Percentiles rank a stretch among this genome's conserved stretches.
Conservation (phyloP, 257 asterid genomes). For the Leonotis leonurus region DNA sequence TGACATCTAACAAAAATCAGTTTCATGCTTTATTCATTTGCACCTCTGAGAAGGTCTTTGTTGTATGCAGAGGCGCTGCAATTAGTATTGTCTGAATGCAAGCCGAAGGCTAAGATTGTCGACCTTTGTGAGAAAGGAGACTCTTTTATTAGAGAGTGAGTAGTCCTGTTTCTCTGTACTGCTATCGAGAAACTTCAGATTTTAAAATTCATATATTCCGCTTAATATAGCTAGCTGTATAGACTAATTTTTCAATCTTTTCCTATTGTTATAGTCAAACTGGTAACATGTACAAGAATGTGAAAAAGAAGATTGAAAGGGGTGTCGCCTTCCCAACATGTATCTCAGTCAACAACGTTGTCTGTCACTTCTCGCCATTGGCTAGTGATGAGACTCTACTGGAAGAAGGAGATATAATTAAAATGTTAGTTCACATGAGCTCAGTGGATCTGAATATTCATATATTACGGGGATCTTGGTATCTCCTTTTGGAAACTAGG, state of each 20-base stretch:
- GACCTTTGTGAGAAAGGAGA: slow-evolving; percentile 80
- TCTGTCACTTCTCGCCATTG: slow-evolving; percentile 84
- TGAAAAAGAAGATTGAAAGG: slow-evolving; percentile 79
- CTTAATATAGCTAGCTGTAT: not conserved
- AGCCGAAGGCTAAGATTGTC: slow-evolving; percentile 58
- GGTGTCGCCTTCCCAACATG: slow-evolving; percentile 96
- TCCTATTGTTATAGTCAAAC: slow-evolving; percentile 41
- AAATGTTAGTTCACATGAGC: slow-evolving; percentile 45
- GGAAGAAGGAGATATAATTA: slow-evolving; percentile 61
- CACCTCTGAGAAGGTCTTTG: not conserved
- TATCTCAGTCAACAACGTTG: slow-evolving; percentile 60
- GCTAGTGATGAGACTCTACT: slow-evolving; percentile 58
- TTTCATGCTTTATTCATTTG: not conserved
- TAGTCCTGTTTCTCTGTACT: not conserved
- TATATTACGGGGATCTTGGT: not conserved
- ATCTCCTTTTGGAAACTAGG: not conserved
- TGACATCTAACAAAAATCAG: not conserved
- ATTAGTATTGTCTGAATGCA: slow-evolving; percentile 62
- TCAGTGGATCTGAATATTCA: not conserved
- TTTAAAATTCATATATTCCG: not conserved
- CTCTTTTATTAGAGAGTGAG: slow-evolving; percentile 64
- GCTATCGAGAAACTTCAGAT: not conserved
- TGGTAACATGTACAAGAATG: slow-evolving; percentile 82
- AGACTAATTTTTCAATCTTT: not conserved
- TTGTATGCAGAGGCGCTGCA: slow-evolving; percentile 72